Evolutionary conservation across 352 stramenopile species (phyloP).

Genomic region (Blastocystis sp.): DNA sequence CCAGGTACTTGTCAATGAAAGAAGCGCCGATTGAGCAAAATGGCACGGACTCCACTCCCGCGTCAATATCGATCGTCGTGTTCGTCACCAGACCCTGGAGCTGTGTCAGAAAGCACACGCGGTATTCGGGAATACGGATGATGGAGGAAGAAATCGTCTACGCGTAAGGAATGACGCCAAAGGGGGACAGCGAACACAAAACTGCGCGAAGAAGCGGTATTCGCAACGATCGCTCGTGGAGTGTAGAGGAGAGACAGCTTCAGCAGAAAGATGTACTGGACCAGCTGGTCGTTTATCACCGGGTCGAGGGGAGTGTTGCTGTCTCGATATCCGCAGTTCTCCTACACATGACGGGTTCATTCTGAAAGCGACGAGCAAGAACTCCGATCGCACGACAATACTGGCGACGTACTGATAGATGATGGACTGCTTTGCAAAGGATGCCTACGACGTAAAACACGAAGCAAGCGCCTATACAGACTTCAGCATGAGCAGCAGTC

Average conservation of each 20-base stretch:
- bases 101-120: constrained; percentile 59
- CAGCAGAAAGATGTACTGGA: constrained; percentile 64
- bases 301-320: neutral
- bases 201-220: neutral
- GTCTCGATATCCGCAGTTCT: constrained; percentile 42
- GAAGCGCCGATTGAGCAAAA: neutral
- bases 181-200: constrained; percentile 51
- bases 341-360: neutral
- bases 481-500: constrained; percentile 59
- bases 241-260: constrained; percentile 71
- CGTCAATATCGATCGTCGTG: neutral
- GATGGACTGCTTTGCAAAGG: constrained; percentile 28
- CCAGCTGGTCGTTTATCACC: constrained; percentile 10
- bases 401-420: constrained; percentile 21
- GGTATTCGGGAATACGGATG: constrained; percentile 51
- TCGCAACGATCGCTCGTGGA: constrained; percentile 31
- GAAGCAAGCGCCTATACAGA: neutral
- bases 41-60: neutral
- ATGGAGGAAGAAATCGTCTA: constrained; percentile 29
- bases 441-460: constrained; percentile 3
- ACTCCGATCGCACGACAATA: constrained; percentile 14
- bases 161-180: neutral
- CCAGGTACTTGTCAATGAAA: constrained; percentile 67
- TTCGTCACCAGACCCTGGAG: constrained; percentile 50
- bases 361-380: constrained; percentile 19